phyloP scores from a whole-genome alignment of 768 basidiomycete species.

The Mycena vitilis region DNA sequence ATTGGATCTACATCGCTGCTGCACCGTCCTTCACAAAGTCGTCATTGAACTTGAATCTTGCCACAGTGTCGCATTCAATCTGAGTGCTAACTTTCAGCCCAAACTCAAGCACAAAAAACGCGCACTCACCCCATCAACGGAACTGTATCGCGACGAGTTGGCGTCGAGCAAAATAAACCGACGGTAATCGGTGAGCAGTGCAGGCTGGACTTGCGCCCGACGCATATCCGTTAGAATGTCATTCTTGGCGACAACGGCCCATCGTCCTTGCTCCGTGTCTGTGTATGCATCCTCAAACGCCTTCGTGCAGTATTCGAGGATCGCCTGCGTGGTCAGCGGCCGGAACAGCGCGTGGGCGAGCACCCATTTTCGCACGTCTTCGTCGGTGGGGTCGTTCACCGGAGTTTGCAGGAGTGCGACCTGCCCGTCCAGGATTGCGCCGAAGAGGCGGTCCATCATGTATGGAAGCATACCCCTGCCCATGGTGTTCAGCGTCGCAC shows the following conservation, averaged over 20 bases:
- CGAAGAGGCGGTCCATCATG: constrained; percentile 1
- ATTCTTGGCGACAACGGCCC: background rate
- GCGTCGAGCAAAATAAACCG: constrained; percentile 19
- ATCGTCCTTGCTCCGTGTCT: background rate
- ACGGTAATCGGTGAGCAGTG: constrained; percentile 1
- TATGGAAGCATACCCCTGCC: constrained; percentile 2
- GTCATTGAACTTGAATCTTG: constrained; percentile 1
- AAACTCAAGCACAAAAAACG: background rate
- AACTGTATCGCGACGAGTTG: background rate
- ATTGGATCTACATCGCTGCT: too few relatives aligned
- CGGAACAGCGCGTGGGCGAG: background rate
- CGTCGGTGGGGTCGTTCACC: background rate
- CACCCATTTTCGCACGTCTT: background rate
- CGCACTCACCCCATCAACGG: constrained; percentile 4
- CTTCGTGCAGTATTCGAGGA: constrained; percentile 9
- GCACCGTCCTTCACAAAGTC: background rate
- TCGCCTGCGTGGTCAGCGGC: background rate
- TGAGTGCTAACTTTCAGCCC: background rate
- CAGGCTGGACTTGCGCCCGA: constrained; percentile 25
- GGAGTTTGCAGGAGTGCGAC: constrained; percentile 12
- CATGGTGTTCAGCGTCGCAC: too few relatives aligned
- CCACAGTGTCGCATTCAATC: constrained; percentile 4
- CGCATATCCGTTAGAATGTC: constrained; percentile 19
- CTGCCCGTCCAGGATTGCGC: constrained; percentile 9
- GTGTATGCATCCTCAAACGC: constrained; percentile 6